Conservation (phyloP, 192 early-diverging fungal species). For the Piromyces finnis region DNA sequence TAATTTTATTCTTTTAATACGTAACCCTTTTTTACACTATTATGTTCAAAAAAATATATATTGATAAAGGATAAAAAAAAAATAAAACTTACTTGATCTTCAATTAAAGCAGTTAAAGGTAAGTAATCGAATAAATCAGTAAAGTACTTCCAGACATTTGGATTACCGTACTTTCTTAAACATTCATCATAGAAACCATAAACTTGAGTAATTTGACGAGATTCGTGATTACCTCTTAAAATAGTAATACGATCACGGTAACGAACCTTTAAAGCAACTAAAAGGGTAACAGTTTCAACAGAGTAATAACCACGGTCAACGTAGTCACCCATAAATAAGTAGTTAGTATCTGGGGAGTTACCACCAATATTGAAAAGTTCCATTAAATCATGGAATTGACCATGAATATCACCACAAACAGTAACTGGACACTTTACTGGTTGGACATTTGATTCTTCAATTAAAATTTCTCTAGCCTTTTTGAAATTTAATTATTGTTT, state of each 20-base stretch:
- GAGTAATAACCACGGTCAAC: slow-evolving; percentile 98
- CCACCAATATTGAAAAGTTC: slow-evolving; percentile 96
- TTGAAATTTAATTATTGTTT: too few relatives aligned
- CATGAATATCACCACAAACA: slow-evolving; percentile 97
- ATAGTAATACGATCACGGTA: slow-evolving; percentile 85
- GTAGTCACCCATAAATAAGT: slow-evolving; percentile 99
- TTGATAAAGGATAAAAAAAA: too few relatives aligned
- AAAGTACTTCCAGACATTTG: slow-evolving; percentile 96
- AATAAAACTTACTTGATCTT: slow-evolving; percentile 47
- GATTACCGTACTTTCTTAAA: slow-evolving; percentile 91
- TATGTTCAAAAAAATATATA: too few relatives aligned
- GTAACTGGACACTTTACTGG: slow-evolving; percentile 96
- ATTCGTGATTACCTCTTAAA: slow-evolving; percentile 97
- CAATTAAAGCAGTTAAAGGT: slow-evolving; percentile 87
- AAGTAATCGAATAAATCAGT: slow-evolving; percentile 97
- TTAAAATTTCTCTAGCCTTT: slow-evolving; percentile 87
- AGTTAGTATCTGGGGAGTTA: slow-evolving; percentile 91
- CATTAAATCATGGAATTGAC: slow-evolving; percentile 96
- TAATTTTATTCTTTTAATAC: too few relatives aligned
- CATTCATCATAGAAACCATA: slow-evolving; percentile 99
- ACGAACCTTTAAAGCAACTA: slow-evolving; percentile 87
- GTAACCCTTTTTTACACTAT: too few relatives aligned
- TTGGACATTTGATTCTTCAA: slow-evolving; percentile 94
- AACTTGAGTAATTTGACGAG: slow-evolving; percentile 95
- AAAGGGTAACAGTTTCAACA: slow-evolving; percentile 91